Evolutionary conservation across 1,284 basidiomycete genomes (phyloP).

Genomic region (Testicularia cyperi): DNA sequence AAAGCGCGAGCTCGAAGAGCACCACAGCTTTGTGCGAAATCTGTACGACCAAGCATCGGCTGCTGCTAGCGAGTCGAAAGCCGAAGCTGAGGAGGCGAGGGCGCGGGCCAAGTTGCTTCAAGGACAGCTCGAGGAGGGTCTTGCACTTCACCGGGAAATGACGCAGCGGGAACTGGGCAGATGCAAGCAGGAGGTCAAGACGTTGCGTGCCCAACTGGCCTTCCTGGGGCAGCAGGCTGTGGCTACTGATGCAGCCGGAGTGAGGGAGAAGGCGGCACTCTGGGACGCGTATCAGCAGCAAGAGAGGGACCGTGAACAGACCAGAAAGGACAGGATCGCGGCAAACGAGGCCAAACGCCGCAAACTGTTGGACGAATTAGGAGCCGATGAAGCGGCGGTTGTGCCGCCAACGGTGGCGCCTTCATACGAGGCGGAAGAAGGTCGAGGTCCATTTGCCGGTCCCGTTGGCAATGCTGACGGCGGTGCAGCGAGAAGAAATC

Average conservation of each 20-base stretch:
- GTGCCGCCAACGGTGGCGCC: too few species aligned
- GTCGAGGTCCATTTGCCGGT: conserved; percentile 10
- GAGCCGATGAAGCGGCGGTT: too few species aligned
- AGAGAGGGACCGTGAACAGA: conserved; percentile 5
- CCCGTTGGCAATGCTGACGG: too few species aligned
- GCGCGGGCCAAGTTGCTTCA: neutral
- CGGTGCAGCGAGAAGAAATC: too few species aligned
- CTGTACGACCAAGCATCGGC: conserved; percentile 28
- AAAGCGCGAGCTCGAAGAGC: neutral
- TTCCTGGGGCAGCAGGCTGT: neutral
- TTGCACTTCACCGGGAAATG: conserved; percentile 8
- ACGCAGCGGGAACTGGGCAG: neutral
- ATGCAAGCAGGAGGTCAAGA: conserved; percentile 7
- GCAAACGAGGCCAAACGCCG: conserved; percentile 8
- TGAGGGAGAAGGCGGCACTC: conserved; percentile 14
- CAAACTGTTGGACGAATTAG: neutral
- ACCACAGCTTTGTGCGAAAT: conserved; percentile 19
- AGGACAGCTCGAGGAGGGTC: conserved; percentile 5
- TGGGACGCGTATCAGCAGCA: conserved; percentile 19
- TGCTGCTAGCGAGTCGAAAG: conserved; percentile 1
- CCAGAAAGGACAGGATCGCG: conserved; percentile 2
- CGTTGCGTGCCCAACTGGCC: conserved; percentile 4
- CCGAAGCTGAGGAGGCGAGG: neutral
- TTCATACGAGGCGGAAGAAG: too few species aligned
- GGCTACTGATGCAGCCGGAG: conserved; percentile 1